Evolutionary conservation across 108 stramenopile genomes (phyloP).

Genomic region (Fragilariopsis cylindrus): DNA sequence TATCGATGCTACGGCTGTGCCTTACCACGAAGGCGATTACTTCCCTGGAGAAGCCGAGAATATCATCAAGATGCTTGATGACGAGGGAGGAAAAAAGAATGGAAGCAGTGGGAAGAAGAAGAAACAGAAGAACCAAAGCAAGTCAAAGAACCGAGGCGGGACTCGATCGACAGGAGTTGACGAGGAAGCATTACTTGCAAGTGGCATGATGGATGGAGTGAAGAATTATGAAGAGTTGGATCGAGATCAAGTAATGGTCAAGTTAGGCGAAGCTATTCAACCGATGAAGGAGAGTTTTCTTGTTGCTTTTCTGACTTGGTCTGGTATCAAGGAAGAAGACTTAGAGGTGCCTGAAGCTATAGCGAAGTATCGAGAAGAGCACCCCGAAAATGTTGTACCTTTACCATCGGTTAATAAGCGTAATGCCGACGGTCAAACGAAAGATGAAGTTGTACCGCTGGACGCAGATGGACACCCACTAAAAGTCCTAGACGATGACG

Average conservation of each 20-base stretch:
- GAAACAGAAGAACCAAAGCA: slow-evolving; percentile 50
- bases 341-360: slow-evolving; percentile 73
- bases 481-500: slow-evolving; percentile 88
- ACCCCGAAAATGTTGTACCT: slow-evolving; percentile 27
- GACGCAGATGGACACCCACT: slow-evolving; percentile 57
- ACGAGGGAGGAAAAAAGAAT: slow-evolving; percentile 69
- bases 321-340: slow-evolving; percentile 73
- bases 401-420: slow-evolving; percentile 47
- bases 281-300: slow-evolving; percentile 99
- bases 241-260: slow-evolving; percentile 92
- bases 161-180: slow-evolving; percentile 61
- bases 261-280: slow-evolving; percentile 90
- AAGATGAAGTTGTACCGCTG: slow-evolving; percentile 19
- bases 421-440: slow-evolving; percentile 44
- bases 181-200: slow-evolving; percentile 63
- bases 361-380: slow-evolving; percentile 49
- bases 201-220: slow-evolving; percentile 54
- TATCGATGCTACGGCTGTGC: slow-evolving; percentile 85
- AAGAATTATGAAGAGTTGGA: slow-evolving; percentile 60
- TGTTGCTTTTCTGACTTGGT: slow-evolving; percentile 92
- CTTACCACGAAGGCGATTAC: slow-evolving; percentile 98
- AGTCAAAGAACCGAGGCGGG: slow-evolving; percentile 59
- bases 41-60: slow-evolving; percentile 98
- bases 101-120: slow-evolving; percentile 65
- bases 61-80: slow-evolving; percentile 93